These are phyloP conservation scores for Exophiala dermatitidis DNA, from an alignment of 2,329 filamentous ascomycete genomes.

Conservation along the genomic window DNA sequence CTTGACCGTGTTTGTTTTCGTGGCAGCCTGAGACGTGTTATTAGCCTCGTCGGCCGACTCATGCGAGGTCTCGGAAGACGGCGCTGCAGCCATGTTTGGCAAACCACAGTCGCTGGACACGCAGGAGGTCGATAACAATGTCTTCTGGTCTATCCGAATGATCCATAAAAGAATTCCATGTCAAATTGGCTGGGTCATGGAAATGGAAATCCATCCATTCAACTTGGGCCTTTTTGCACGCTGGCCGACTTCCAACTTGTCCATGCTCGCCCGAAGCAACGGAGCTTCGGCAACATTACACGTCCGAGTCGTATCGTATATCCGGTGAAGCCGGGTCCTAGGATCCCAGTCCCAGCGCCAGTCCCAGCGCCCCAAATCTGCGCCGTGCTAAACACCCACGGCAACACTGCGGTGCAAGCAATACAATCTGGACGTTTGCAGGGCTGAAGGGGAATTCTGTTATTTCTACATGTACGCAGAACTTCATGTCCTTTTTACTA, in stretches of 20 bases:
- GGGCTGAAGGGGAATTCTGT: no score
- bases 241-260: not conserved
- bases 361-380: no score
- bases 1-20: slow-evolving; percentile 51
- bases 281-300: not conserved
- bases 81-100: slow-evolving; percentile 15
- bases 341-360: no score
- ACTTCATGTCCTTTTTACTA: no score
- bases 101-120: not conserved
- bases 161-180: not conserved
- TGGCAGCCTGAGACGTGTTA: slow-evolving; percentile 2
- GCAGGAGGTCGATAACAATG: not conserved
- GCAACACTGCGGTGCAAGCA: no score
- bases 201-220: not conserved
- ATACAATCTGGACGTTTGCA: no score
- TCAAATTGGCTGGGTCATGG: not conserved
- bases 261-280: not conserved
- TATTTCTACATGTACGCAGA: no score
- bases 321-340: not conserved
- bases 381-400: no score
- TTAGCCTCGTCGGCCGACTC: slow-evolving; percentile 19
- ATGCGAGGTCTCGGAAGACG: slow-evolving; percentile 19
- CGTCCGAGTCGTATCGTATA: not conserved
- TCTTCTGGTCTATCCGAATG: slow-evolving; percentile 3
- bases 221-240: not conserved